Conservation (phyloP, 495 filamentous ascomycete genomes). For the Trichoderma reesei region DNA sequence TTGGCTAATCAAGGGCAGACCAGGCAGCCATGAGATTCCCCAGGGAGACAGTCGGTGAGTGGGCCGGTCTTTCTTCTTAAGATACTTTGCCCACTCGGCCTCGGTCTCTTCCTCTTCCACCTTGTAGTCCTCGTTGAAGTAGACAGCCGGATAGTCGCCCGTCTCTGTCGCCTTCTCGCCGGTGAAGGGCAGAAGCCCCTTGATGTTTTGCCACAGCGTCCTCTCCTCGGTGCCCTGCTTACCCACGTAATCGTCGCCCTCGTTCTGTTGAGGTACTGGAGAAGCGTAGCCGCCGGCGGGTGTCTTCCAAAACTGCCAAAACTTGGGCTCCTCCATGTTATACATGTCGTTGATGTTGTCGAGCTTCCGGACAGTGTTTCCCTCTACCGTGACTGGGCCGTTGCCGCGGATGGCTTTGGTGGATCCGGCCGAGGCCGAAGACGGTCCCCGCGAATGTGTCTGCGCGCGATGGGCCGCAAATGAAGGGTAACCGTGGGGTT, state of each 20-base stretch:
- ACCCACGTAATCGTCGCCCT: slow-evolving; percentile 30
- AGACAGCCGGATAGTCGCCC: slow-evolving; percentile 50
- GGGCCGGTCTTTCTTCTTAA: slow-evolving; percentile 72
- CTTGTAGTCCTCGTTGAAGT: slow-evolving; percentile 46
- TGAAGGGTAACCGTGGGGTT: background rate
- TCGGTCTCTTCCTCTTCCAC: slow-evolving; percentile 52
- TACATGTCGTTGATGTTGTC: slow-evolving; percentile 35
- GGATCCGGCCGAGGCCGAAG: background rate
- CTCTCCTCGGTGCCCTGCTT: slow-evolving; percentile 31
- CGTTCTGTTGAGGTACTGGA: slow-evolving; percentile 39
- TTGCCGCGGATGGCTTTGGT: background rate
- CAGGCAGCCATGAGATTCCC: slow-evolving; percentile 46
- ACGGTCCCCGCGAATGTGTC: slow-evolving; percentile 24
- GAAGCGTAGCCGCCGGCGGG: slow-evolving; percentile 43
- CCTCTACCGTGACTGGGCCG: slow-evolving; percentile 11
- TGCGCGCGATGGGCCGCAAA: slow-evolving; percentile 17
- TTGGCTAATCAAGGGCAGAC: slow-evolving; percentile 68
- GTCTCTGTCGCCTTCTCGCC: slow-evolving; percentile 24
- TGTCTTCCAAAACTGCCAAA: slow-evolving; percentile 47
- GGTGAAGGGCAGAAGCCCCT: slow-evolving; percentile 30
- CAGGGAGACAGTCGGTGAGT: slow-evolving; percentile 62
- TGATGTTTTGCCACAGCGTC: slow-evolving; percentile 35
- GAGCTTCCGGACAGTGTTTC: slow-evolving; percentile 37
- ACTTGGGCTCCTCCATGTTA: slow-evolving; percentile 30
- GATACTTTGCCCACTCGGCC: slow-evolving; percentile 77